These are phyloP conservation scores for Morella rubra DNA, from an alignment of 306 rosid species.

Conservation along the genomic window DNA sequence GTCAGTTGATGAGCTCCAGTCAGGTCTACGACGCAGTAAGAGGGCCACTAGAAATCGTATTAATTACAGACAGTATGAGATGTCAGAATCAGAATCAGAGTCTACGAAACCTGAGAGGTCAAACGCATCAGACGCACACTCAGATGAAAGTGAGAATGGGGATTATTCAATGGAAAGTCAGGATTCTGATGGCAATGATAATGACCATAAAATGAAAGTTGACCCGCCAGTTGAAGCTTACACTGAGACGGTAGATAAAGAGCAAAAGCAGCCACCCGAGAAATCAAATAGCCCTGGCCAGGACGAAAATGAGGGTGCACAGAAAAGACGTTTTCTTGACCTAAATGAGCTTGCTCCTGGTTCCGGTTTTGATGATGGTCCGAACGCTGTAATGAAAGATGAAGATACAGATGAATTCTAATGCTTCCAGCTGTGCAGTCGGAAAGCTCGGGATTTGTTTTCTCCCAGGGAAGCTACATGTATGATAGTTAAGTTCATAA, in stretches of 20 bases:
- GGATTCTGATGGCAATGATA: conserved; percentile 61
- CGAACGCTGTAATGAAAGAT: conserved; percentile 63
- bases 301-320: conserved; percentile 68
- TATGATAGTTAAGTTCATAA: conserved; percentile 68
- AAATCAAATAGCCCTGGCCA: conserved; percentile 63
- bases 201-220: conserved; percentile 61
- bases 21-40: conserved; percentile 94
- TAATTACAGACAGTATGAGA: conserved; percentile 73
- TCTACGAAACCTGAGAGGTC: conserved; percentile 59
- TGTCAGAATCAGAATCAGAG: conserved; percentile 90
- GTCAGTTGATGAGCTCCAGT: conserved; percentile 77
- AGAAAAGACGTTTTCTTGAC: conserved; percentile 82
- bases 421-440: conserved; percentile 45
- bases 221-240: conserved; percentile 48
- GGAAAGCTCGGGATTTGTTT: conserved; percentile 33
- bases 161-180: conserved; percentile 74
- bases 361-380: conserved; percentile 88
- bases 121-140: conserved; percentile 49
- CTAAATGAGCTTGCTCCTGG: conserved; percentile 94
- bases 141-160: conserved; percentile 76
- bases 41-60: conserved; percentile 83
- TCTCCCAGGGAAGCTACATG: conserved; percentile 49
- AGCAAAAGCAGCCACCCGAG: conserved; percentile 61
- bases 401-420: conserved; percentile 64
- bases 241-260: conserved; percentile 48